Evolutionary conservation across 306 rosid species (phyloP), one percentile per base, ranked within the genome.

Genomic region (Prunus mume): DNA sequence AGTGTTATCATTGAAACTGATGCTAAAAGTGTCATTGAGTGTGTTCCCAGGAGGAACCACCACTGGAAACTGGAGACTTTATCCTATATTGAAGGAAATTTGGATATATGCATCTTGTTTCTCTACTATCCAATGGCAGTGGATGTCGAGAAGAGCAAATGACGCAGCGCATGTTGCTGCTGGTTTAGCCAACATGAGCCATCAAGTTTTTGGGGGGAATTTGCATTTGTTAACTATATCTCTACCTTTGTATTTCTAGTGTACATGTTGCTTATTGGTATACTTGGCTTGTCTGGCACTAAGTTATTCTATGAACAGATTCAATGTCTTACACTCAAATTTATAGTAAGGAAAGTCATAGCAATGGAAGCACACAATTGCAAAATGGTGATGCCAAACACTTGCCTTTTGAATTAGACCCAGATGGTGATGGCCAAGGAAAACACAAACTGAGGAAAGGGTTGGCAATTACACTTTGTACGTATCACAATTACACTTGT

Each of bases 231-330:
- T 45, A 12, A 58, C 64, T 12, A 3, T 22, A 58, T 24, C 22
- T 62, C 20, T 32, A 32, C 68, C 25, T 28, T 69, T 7, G 12
- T 19, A 3, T 4, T 20, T 71, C 28, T 52, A 32, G 30, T 70
- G 51, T 65, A 65, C 27, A 25, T n/a, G 69, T 27, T 67, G 52
- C 10, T 43, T 43, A 20, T 67, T 43, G n/a, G 30, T 12, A 13
- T 52, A 32, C 12, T n/a, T 0, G 45, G 41, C 60, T 24, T 80
- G 55, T 75, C 6, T 84, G 78, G 84, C 76, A 28, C 80, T 90
- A 94, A 97, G 89, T 88, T 86, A 85, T 85, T 95, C 83, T 92
- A 92, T 82, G 60, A 90, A 79, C 97, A 90, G 89, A 92, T 92
- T 82, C 92, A 85, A 66, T 73, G 56, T 81, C 75, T 78, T 67